Evolutionary conservation across 2,329 filamentous ascomycete species (phyloP).

Genomic region (Didymella pomorum): DNA sequence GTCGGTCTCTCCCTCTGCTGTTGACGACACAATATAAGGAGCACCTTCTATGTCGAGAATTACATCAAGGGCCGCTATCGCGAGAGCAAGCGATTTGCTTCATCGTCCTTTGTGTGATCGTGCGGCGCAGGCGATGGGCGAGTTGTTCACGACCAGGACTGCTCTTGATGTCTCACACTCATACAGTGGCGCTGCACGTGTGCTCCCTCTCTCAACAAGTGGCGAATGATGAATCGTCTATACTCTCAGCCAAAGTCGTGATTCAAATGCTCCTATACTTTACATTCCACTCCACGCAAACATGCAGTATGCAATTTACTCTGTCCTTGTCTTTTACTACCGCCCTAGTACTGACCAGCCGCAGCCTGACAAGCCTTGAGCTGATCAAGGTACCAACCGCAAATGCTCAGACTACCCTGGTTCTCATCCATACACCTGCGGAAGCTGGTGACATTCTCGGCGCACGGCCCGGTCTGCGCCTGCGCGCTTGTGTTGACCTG

Average conservation of each 20-base stretch:
- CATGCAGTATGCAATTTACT: background rate
- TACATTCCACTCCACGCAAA: constrained; percentile 6
- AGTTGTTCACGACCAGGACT: background rate
- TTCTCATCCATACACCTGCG: constrained; percentile 97
- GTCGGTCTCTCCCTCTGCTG: background rate
- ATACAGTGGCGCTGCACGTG: background rate
- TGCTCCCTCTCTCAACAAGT: background rate
- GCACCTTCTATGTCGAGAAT: too few species aligned
- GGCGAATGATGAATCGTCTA: background rate
- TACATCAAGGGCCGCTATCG: background rate
- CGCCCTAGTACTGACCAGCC: constrained; percentile 56
- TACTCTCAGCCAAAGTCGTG: constrained; percentile 9
- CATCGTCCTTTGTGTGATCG: background rate
- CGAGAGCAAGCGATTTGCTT: background rate
- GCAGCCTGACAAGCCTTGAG: constrained; percentile 66
- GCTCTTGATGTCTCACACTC: background rate
- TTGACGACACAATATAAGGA: too few species aligned
- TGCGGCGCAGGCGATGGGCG: background rate
- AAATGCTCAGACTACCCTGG: constrained; percentile 91
- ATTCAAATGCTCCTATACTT: constrained; percentile 27
- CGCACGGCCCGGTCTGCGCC: constrained; percentile 63
- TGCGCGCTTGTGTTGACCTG: constrained; percentile 51
- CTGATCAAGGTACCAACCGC: constrained; percentile 98
- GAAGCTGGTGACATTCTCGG: constrained; percentile 81
- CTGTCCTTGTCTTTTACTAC: background rate